These are phyloP conservation scores for Sarocladium brachiariae DNA, from an alignment of 2,329 filamentous ascomycete species.

Conservation along the genomic window DNA sequence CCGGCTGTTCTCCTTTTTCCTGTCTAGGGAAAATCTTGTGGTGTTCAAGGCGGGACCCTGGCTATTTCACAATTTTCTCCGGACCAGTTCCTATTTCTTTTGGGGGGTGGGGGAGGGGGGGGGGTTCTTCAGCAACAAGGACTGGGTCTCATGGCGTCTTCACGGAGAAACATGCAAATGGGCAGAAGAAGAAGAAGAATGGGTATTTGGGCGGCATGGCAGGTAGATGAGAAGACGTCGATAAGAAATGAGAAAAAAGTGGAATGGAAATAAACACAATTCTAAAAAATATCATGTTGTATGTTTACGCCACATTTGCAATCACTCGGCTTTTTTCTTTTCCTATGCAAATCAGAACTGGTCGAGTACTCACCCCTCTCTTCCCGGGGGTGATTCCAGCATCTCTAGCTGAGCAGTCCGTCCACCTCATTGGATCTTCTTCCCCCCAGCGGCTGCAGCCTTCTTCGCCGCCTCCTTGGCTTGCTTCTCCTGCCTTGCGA, in stretches of 20 bases:
- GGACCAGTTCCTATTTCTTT: not conserved
- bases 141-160: too few relatives aligned
- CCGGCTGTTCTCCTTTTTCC: not conserved
- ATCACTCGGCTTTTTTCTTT: too few relatives aligned
- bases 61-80: slow-evolving; percentile 3
- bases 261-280: too few relatives aligned
- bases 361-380: too few relatives aligned
- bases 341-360: too few relatives aligned
- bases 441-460: slow-evolving; percentile 18
- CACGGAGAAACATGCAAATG: too few relatives aligned
- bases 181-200: too few relatives aligned
- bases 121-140: too few relatives aligned
- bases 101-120: not conserved
- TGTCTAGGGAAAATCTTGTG: not conserved
- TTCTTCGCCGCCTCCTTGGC: slow-evolving; percentile 61
- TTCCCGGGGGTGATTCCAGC: too few relatives aligned
- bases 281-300: too few relatives aligned
- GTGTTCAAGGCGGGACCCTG: slow-evolving; percentile 9
- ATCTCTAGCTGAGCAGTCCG: too few relatives aligned
- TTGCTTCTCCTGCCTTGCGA: slow-evolving; percentile 76
- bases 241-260: not conserved
- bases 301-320: too few relatives aligned
- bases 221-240: not conserved
- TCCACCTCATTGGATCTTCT: slow-evolving; percentile 24
- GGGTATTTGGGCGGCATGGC: not conserved